A percentile compares a stretch with the other conserved stretches of the same genome.
These are phyloP conservation scores for Lotmaria passim DNA, from an alignment of 208 protist species.

Conservation along the genomic window DNA sequence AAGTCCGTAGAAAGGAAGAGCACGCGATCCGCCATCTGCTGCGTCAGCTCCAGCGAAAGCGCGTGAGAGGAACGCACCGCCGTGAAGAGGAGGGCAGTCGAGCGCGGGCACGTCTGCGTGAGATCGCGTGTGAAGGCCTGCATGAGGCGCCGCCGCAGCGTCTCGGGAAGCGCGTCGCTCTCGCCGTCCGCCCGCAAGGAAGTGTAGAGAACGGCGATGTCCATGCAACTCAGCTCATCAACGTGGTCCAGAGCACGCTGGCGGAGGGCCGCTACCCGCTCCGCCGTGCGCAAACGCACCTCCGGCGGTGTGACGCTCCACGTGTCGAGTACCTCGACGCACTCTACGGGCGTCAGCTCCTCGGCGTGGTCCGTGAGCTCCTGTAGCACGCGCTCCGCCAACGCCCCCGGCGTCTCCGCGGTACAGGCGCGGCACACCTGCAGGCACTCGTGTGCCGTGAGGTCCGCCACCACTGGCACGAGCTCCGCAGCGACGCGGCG, in stretches of 20 bases:
- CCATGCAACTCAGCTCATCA: slow-evolving; percentile 59
- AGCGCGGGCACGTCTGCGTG: slow-evolving; percentile 61
- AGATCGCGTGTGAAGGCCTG: slow-evolving; percentile 41
- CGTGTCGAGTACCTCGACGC: slow-evolving; percentile 69
- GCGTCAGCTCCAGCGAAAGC: slow-evolving; percentile 42
- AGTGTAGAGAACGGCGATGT: slow-evolving; percentile 76
- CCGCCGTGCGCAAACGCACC: slow-evolving; percentile 23
- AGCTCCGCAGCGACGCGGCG: slow-evolving; percentile 48
- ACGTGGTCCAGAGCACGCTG: slow-evolving; percentile 29
- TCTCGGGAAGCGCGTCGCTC: slow-evolving; percentile 11
- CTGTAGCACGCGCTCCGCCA: slow-evolving; percentile 55
- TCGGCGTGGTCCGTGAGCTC: slow-evolving; percentile 44
- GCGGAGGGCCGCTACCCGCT: slow-evolving; percentile 31
- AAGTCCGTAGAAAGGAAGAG: slow-evolving; percentile 86
- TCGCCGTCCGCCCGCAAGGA: slow-evolving; percentile 30
- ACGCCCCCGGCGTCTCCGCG: slow-evolving; percentile 40
- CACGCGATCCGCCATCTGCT: slow-evolving; percentile 63
- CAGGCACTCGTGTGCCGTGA: slow-evolving; percentile 84
- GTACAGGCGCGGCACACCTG: slow-evolving; percentile 58
- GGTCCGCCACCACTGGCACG: slow-evolving; percentile 51
- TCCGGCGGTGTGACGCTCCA: slow-evolving; percentile 38
- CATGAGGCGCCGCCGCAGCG: slow-evolving; percentile 39
- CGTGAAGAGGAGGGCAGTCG: slow-evolving; percentile 74
- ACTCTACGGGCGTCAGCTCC: slow-evolving; percentile 46
- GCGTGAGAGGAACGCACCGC: slow-evolving; percentile 34